phyloP scores from a whole-genome alignment of 257 asterid genomes.

The Solanum etuberosum region DNA sequence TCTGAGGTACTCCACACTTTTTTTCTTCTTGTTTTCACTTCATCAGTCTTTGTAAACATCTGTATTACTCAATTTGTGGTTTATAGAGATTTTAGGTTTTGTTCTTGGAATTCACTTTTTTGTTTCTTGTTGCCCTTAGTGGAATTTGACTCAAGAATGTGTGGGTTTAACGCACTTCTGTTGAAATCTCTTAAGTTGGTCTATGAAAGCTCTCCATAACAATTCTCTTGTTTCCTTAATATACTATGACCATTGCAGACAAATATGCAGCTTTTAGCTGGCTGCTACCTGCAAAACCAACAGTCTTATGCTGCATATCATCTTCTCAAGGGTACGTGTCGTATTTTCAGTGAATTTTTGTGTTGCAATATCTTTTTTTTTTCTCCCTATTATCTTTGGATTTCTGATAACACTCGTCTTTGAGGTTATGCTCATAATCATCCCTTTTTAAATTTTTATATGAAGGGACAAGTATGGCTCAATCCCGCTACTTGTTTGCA shows the following conservation, averaged over 20 bases:
- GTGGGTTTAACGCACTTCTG: background rate
- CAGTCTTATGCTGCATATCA: slow-evolving; percentile 89
- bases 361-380: background rate
- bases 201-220: background rate
- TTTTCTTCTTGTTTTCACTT: background rate
- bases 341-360: background rate
- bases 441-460: background rate
- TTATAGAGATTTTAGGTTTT: background rate
- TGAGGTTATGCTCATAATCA: slow-evolving; percentile 2
- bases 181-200: background rate
- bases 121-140: background rate
- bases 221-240: slow-evolving; percentile 1
- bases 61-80: background rate
- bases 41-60: background rate
- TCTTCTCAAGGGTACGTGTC: slow-evolving; percentile 60
- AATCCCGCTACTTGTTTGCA: slow-evolving; percentile 96
- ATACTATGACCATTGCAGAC: slow-evolving; percentile 40
- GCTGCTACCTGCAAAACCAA: slow-evolving; percentile 83
- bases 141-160: background rate
- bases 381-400: background rate
- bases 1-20: slow-evolving; percentile 40
- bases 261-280: slow-evolving; percentile 75
- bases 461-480: slow-evolving; percentile 66
- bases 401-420: background rate
- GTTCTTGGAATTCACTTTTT: background rate